Percentiles rank a stretch among this genome's conserved stretches.
These are phyloP conservation scores for Elsinoe perseae DNA, from an alignment of 2,329 filamentous ascomycete species.

Conservation along the genomic window DNA sequence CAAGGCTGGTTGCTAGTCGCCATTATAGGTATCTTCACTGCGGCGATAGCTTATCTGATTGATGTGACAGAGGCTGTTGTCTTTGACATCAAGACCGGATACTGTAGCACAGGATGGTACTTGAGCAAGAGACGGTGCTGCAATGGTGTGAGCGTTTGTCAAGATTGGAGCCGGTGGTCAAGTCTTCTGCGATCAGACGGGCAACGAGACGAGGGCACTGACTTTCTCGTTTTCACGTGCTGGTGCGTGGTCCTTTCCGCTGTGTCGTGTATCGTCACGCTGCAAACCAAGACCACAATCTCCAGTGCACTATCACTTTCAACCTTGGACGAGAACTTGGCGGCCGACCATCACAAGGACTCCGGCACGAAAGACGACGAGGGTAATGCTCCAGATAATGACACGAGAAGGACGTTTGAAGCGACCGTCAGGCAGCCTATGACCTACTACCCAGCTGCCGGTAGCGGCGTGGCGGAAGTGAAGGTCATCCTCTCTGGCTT, in stretches of 20 bases:
- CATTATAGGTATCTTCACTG: slow-evolving; percentile 78
- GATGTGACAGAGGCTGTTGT: slow-evolving; percentile 77
- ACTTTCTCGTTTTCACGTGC: slow-evolving; percentile 67
- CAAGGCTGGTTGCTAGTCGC: slow-evolving; percentile 94
- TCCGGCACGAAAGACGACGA: slow-evolving; percentile 32
- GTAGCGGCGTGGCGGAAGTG: slow-evolving; percentile 93
- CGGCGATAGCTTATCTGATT: slow-evolving; percentile 77
- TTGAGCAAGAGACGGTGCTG: slow-evolving; percentile 63
- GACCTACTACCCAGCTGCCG: slow-evolving; percentile 92
- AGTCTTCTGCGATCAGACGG: slow-evolving; percentile 46
- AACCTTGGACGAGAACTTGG: slow-evolving; percentile 88
- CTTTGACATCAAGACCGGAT: slow-evolving; percentile 88
- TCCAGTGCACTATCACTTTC: slow-evolving; percentile 79
- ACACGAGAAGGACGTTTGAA: slow-evolving; percentile 35
- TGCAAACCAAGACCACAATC: slow-evolving; percentile 89
- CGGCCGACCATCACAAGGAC: slow-evolving; percentile 48
- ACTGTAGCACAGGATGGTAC: slow-evolving; percentile 65
- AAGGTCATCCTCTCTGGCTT: slow-evolving; percentile 98
- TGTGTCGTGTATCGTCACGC: slow-evolving; percentile 67
- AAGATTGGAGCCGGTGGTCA: slow-evolving; percentile 58
- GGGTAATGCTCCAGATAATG: slow-evolving; percentile 31
- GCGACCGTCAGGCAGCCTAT: slow-evolving; percentile 54
- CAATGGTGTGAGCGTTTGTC: slow-evolving; percentile 46
- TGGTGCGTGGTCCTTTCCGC: slow-evolving; percentile 63
- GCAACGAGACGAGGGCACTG: slow-evolving; percentile 52